A percentile compares a stretch with the other conserved stretches of the same genome.
phyloP scores from a whole-genome alignment of 805 yeast genomes.

The Candida koratica region DNA sequence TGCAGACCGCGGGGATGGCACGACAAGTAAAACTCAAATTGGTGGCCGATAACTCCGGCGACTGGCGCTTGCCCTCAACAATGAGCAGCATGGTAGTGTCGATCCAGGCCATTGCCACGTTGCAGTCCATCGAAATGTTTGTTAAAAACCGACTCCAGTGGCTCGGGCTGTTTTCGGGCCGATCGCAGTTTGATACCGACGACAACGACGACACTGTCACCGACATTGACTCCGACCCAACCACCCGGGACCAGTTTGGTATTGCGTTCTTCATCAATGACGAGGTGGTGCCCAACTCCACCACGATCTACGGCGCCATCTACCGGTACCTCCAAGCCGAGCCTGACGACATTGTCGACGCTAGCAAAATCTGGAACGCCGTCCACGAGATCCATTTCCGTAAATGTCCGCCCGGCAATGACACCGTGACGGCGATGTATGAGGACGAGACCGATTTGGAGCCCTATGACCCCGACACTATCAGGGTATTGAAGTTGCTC shows the following conservation, averaged over 20 bases:
- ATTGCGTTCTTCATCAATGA: slow-evolving; percentile 59
- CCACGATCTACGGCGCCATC: slow-evolving; percentile 75
- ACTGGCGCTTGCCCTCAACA: slow-evolving; percentile 19
- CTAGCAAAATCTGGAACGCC: slow-evolving; percentile 55
- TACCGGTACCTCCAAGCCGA: slow-evolving; percentile 45
- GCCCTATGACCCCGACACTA: slow-evolving; percentile 26
- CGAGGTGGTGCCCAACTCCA: slow-evolving; percentile 54
- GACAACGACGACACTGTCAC: slow-evolving; percentile 12
- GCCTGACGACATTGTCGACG: slow-evolving; percentile 40
- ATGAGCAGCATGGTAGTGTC: slow-evolving; percentile 38
- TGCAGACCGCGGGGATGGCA: slow-evolving; percentile 59
- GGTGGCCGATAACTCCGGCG: slow-evolving; percentile 17
- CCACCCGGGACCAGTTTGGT: slow-evolving; percentile 6
- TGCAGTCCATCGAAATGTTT: slow-evolving; percentile 48
- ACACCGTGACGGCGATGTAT: slow-evolving; percentile 11
- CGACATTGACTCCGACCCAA: slow-evolving; percentile 8
- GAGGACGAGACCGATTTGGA: slow-evolving; percentile 15
- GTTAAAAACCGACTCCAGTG: slow-evolving; percentile 40
- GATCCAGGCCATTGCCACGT: slow-evolving; percentile 60
- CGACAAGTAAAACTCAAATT: slow-evolving; percentile 65
- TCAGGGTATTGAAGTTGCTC: slow-evolving; percentile 45
- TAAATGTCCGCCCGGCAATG: background rate
- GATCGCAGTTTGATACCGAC: slow-evolving; percentile 1
- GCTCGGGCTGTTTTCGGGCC: slow-evolving; percentile 17
- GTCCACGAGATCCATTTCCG: slow-evolving; percentile 32